Base-by-base conservation (phyloP, 164 flowering plant species). In the Sextonia rubra region DNA sequence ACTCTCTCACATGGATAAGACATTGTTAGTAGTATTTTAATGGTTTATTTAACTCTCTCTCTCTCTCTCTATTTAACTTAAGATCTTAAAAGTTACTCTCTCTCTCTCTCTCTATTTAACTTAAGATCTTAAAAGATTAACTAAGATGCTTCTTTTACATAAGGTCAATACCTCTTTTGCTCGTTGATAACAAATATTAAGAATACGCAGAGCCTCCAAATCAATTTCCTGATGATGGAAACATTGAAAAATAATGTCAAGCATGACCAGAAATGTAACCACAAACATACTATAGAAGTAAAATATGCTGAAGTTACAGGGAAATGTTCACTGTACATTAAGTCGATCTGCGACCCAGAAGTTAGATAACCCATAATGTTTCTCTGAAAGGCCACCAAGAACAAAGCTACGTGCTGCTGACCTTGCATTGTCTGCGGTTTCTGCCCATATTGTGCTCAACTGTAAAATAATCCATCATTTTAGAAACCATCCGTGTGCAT, bases 401-500 rank as follows among this genome's bases (percentile, higher is more conserved):
- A 94, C 94, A 74, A 83, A 81, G 24, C 80, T 77, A 48, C 99
- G 79, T 47, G 99, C 99, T 26, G 90, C 96, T 74, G 94, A 88
- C 74, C 98, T 78, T 56, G 99, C 99, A 83, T 90, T 89, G 61
- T 94, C 94, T 26, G 96, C 91, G 17, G 95, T 87, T 79, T 90
- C 93, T 55, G 99, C 95, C 98, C 96, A 94, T 76, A 92, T 94
- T 8, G 99, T 92, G 82, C 99, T 91, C 82, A 94, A 76, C 99
- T 94, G 86, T 58, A 63, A 48, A 81, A 81, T 18, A 68, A 52
- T 64, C 48, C 29, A 73, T 26, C 25, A 52, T 29, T 61, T 74
- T 71, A 75, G 22, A 71, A 55, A 25, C 15, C 47, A 61, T 48
- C 60, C n/a, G 7, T 29, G 23, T 29, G 26, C 25, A 63, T 30